Conservation (phyloP, 106 monocot species). For the Vanilla planifolia region DNA sequence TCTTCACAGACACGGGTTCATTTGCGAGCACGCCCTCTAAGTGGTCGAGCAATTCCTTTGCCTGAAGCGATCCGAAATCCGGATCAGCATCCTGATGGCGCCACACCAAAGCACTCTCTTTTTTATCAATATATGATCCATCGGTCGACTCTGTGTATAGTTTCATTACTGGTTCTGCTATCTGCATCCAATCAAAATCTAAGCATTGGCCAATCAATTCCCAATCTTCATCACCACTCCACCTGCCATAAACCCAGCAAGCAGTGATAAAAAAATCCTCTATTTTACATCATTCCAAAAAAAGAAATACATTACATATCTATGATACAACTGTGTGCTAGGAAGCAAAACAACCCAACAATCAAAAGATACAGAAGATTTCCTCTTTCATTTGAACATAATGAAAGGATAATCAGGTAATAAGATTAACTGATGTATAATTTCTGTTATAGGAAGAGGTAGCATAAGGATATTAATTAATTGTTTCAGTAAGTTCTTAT, state of each 20-base stretch:
- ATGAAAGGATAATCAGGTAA: too few relatives aligned
- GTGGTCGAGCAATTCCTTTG: constrained; percentile 56
- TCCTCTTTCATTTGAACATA: too few relatives aligned
- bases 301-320: too few relatives aligned
- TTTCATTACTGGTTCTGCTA: constrained; percentile 54
- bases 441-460: too few relatives aligned
- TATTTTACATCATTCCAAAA: too few relatives aligned
- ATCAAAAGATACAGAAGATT: constrained; percentile 21
- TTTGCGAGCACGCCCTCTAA: constrained; percentile 53
- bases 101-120: constrained; percentile 60
- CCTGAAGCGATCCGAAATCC: constrained; percentile 47
- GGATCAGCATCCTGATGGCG: constrained; percentile 49
- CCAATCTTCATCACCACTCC: constrained; percentile 22
- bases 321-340: too few relatives aligned
- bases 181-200: constrained; percentile 48
- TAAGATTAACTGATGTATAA: too few relatives aligned
- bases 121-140: constrained; percentile 45
- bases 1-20: constrained; percentile 52
- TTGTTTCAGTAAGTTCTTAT: too few relatives aligned
- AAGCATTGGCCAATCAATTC: constrained; percentile 13
- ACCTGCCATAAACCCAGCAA: too few relatives aligned
- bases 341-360: too few relatives aligned
- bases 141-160: constrained; percentile 54
- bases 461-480: too few relatives aligned
- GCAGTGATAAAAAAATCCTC: too few relatives aligned